Conservation (phyloP, 2,329 filamentous ascomycete genomes). For the Ceratocystis huliohia region DNA sequence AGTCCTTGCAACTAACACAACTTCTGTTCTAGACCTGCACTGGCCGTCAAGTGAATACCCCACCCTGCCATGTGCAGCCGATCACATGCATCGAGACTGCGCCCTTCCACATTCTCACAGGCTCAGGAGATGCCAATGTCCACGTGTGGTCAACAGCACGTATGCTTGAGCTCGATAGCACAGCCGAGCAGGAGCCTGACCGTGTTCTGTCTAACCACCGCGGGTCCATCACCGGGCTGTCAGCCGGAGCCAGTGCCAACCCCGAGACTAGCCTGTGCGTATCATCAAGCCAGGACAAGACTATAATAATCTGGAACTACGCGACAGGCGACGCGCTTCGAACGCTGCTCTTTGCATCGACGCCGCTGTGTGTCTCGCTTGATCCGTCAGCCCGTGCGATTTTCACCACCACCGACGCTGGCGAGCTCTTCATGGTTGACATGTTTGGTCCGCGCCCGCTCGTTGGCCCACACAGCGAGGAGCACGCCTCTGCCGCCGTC, state of each 20-base stretch:
- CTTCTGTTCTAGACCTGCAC: slow-evolving; percentile 47
- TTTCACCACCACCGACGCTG: slow-evolving; percentile 69
- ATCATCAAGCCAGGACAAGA: slow-evolving; percentile 74
- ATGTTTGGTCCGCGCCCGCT: slow-evolving; percentile 47
- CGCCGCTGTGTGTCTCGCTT: slow-evolving; percentile 58
- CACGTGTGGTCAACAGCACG: slow-evolving; percentile 79
- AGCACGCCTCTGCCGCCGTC: slow-evolving; percentile 44
- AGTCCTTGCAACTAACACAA: slow-evolving; percentile 11
- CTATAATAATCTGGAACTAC: slow-evolving; percentile 88
- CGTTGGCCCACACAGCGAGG: slow-evolving; percentile 40
- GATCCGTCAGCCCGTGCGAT: slow-evolving; percentile 76
- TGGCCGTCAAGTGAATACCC: slow-evolving; percentile 62
- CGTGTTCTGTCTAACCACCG: slow-evolving; percentile 68
- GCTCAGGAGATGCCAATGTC: slow-evolving; percentile 75
- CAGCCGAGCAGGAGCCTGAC: slow-evolving; percentile 53
- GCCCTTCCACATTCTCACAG: slow-evolving; percentile 61
- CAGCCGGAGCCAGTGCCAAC: slow-evolving; percentile 52
- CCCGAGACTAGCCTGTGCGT: slow-evolving; percentile 66
- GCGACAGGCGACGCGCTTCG: slow-evolving; percentile 62
- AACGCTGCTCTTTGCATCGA: slow-evolving; percentile 66
- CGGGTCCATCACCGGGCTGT: slow-evolving; percentile 54
- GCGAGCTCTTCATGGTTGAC: slow-evolving; percentile 67
- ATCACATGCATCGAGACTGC: slow-evolving; percentile 64
- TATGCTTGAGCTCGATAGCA: slow-evolving; percentile 50
- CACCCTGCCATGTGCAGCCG: slow-evolving; percentile 64